phyloP scores from a whole-genome alignment of 2,329 filamentous ascomycete species.

The Biscogniauxia mediterranea region DNA sequence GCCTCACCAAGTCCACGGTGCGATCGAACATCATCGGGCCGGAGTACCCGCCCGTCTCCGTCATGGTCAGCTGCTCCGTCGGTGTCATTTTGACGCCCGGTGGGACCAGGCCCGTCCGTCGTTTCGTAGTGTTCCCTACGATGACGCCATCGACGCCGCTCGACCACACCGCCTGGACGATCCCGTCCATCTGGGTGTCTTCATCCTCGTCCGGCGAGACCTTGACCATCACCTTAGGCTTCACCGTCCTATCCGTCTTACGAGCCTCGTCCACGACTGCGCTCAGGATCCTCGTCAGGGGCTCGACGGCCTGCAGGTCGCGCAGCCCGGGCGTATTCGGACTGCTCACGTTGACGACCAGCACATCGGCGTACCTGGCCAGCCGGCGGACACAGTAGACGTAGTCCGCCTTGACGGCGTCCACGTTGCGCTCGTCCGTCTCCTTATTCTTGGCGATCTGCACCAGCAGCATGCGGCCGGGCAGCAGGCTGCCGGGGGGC shows the following conservation, averaged over 20 bases:
- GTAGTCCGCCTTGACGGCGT: slow-evolving; percentile 77
- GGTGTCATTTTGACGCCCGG: slow-evolving; percentile 61
- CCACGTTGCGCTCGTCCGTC: slow-evolving; percentile 80
- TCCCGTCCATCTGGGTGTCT: slow-evolving; percentile 79
- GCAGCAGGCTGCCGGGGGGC: slow-evolving; percentile 74
- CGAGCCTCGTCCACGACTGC: slow-evolving; percentile 80
- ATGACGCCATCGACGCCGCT: slow-evolving; percentile 94
- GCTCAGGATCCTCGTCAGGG: slow-evolving; percentile 74
- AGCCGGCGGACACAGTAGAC: slow-evolving; percentile 84
- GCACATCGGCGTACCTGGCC: slow-evolving; percentile 84
- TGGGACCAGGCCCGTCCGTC: slow-evolving; percentile 69
- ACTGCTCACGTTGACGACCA: slow-evolving; percentile 98
- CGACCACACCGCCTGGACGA: slow-evolving; percentile 78
- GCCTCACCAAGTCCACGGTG: slow-evolving; percentile 74
- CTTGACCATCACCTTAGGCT: slow-evolving; percentile 92
- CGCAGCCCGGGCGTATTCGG: slow-evolving; percentile 93
- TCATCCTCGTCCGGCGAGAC: slow-evolving; percentile 94
- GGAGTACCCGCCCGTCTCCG: slow-evolving; percentile 84
- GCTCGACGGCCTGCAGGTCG: slow-evolving; percentile 80
- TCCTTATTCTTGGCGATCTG: slow-evolving; percentile 97
- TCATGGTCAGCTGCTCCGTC: slow-evolving; percentile 65
- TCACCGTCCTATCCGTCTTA: slow-evolving; percentile 64
- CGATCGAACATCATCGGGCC: slow-evolving; percentile 84
- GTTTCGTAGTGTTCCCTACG: slow-evolving; percentile 94
- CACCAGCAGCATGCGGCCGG: slow-evolving; percentile 78